Conservation (phyloP, 2,329 filamentous ascomycete species). For the Cryoendolithus antarcticus region DNA sequence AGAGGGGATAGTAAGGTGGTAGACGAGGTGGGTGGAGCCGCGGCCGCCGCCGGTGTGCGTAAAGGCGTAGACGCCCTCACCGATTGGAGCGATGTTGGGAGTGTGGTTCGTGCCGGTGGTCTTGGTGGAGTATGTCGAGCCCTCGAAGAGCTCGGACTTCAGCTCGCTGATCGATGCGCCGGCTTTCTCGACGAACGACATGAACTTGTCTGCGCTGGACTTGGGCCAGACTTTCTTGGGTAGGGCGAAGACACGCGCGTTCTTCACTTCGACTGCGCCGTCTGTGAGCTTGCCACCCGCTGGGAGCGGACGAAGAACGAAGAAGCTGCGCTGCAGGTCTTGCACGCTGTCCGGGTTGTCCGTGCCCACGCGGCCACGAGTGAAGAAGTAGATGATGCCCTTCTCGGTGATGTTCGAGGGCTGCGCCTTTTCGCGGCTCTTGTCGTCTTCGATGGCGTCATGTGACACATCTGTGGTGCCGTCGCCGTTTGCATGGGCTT, state of each 20-base stretch:
- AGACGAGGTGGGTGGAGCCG: slow-evolving; percentile 56
- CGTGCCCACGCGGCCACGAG: slow-evolving; percentile 61
- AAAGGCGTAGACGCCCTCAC: slow-evolving; percentile 75
- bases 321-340: slow-evolving; percentile 67
- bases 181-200: slow-evolving; percentile 72
- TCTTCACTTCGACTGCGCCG: slow-evolving; percentile 45
- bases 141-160: slow-evolving; percentile 58
- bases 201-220: slow-evolving; percentile 56
- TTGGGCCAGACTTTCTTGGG: slow-evolving; percentile 76
- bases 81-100: slow-evolving; percentile 61
- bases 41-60: slow-evolving; percentile 53
- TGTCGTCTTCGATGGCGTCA: slow-evolving; percentile 37
- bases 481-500: slow-evolving; percentile 2
- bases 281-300: slow-evolving; percentile 54
- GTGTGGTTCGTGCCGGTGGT: slow-evolving; percentile 57
- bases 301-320: slow-evolving; percentile 63
- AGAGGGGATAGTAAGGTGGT: slow-evolving; percentile 63
- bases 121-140: slow-evolving; percentile 61
- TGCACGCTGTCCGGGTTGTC: slow-evolving; percentile 55
- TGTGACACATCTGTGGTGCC: slow-evolving; percentile 4
- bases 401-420: slow-evolving; percentile 66
- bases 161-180: slow-evolving; percentile 53
- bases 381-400: slow-evolving; percentile 85
- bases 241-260: slow-evolving; percentile 61
- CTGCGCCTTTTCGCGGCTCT: slow-evolving; percentile 37